Conservation (phyloP, 805 yeast genomes). For the Yarrowia alimentaria region DNA sequence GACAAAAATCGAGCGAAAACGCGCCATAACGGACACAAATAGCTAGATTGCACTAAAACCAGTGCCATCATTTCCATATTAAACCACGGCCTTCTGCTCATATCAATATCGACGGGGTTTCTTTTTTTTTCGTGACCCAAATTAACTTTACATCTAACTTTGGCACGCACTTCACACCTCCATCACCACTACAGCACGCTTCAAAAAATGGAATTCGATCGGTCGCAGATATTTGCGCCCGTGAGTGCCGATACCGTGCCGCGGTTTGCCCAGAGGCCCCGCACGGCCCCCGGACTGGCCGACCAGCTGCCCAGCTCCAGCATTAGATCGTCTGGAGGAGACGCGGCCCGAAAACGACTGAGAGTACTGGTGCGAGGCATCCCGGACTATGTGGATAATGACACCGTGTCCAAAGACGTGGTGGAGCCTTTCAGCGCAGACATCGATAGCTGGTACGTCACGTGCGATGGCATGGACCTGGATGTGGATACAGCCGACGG, state of each 20-base stretch:
- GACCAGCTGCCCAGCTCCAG: slow-evolving; percentile 15
- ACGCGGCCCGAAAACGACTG: neutral
- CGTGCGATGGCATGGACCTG: slow-evolving; percentile 11
- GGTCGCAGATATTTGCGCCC: slow-evolving; percentile 8
- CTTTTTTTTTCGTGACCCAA: neutral
- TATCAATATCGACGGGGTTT: too few relatives aligned
- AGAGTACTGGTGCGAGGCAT: slow-evolving; percentile 8
- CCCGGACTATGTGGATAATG: neutral
- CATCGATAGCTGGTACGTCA: slow-evolving; percentile 15
- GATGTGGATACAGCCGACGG: too few relatives aligned
- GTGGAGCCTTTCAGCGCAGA: neutral
- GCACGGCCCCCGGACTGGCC: slow-evolving; percentile 10
- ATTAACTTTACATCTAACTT: neutral
- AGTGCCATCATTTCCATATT: too few relatives aligned
- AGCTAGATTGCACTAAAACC: too few relatives aligned
- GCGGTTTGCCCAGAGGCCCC: slow-evolving; percentile 11
- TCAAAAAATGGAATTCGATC: slow-evolving; percentile 31
- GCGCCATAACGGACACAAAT: too few relatives aligned
- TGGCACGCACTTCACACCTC: too few relatives aligned
- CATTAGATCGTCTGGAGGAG: too few relatives aligned
- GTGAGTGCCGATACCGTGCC: slow-evolving; percentile 7
- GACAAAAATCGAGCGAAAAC: too few relatives aligned
- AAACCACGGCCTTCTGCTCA: too few relatives aligned
- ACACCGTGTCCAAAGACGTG: neutral
- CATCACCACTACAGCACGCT: slow-evolving; percentile 35